Base-by-base conservation (phyloP, 1,284 basidiomycete species). In the Trametes sp. region DNA sequence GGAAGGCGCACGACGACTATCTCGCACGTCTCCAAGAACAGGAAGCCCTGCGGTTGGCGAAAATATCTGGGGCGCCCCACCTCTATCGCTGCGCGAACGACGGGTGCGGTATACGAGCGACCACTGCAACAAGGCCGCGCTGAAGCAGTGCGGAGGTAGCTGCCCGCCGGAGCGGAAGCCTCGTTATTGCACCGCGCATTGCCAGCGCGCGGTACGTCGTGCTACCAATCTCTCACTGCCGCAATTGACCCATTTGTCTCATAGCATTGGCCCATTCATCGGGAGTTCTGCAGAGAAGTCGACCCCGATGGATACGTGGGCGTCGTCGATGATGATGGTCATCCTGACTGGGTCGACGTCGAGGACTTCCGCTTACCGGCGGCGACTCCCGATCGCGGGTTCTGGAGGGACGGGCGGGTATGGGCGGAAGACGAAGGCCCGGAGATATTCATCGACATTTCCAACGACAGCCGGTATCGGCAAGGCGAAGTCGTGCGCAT, bases 381-480 rank as follows among this genome's bases (percentile, higher is more conserved):
- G n/a, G n/a, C n/a, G n/a, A 29, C 4, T 6, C 31, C 10, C 6
- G 7, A 1, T 7, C 28, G 0, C 44, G 19, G 11, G 23, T 38
- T 9, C 6, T 21, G 10, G 21, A 36, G 9, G 1, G 26, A 36
- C 23, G 51, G 50, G 50, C 41, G 33, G 2, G n/a, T 45, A 3
- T 59, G 21, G 23, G 57, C 33, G 6, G 44, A 59, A 14, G 42
- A 24, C 23, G 57, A 61, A 24, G 38, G 46, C 26, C 51, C 61
- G 7, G 61, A 62, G 28, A 62, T 57, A 28, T 62, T 54, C 57
- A 45, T 59, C 45, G 61, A 63, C 46, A 45, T 63, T 21, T n/a
- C 23, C 24, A 26, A 58, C 26, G 44, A 24, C n/a, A 54, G 55
- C 28, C 44, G 14, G 11, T 63, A 51, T 26, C 56, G 52, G 19